phyloP scores from a whole-genome alignment of 2,329 filamentous ascomycete species.

The Sporothrix phasma region DNA sequence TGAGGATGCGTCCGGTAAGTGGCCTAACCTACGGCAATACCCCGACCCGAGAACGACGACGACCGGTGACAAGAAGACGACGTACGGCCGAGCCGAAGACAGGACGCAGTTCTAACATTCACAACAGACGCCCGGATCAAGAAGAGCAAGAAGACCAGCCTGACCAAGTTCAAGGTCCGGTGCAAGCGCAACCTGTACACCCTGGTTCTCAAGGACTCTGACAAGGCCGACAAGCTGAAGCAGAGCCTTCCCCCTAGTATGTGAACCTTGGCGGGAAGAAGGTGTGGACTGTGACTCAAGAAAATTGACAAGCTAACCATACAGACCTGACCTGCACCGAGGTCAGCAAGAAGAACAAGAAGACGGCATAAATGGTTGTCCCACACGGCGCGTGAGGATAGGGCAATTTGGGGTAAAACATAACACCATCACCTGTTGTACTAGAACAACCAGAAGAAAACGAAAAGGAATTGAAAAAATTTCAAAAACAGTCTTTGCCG shows the following conservation, averaged over 20 bases:
- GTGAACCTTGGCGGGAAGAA: neutral
- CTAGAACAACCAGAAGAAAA: constrained; percentile 3
- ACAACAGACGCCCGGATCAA: constrained; percentile 74
- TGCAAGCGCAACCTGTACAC: constrained; percentile 96
- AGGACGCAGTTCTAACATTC: constrained; percentile 18
- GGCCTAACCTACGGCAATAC: constrained; percentile 2
- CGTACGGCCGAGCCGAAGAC: constrained; percentile 6
- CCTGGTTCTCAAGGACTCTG: constrained; percentile 92
- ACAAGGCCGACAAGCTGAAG: constrained; percentile 99
- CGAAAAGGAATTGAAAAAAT: constrained; percentile 10
- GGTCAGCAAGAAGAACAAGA: constrained; percentile 51
- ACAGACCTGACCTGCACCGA: constrained; percentile 45
- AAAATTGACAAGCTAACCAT: neutral
- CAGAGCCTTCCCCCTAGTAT: constrained; percentile 94
- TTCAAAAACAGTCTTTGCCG: neutral
- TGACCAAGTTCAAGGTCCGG: constrained; percentile 99
- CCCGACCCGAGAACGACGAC: neutral
- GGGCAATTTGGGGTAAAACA: neutral
- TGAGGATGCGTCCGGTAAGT: constrained; percentile 98
- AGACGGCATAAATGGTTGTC: constrained; percentile 30
- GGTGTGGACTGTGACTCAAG: too few species aligned
- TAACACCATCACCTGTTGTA: neutral
- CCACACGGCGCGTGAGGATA: neutral
- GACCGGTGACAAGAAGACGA: neutral
- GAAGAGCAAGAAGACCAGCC: constrained; percentile 82